Evolutionary conservation across 2,329 filamentous ascomycete species (phyloP).

Genomic region (Hirsutella thompsonii): DNA sequence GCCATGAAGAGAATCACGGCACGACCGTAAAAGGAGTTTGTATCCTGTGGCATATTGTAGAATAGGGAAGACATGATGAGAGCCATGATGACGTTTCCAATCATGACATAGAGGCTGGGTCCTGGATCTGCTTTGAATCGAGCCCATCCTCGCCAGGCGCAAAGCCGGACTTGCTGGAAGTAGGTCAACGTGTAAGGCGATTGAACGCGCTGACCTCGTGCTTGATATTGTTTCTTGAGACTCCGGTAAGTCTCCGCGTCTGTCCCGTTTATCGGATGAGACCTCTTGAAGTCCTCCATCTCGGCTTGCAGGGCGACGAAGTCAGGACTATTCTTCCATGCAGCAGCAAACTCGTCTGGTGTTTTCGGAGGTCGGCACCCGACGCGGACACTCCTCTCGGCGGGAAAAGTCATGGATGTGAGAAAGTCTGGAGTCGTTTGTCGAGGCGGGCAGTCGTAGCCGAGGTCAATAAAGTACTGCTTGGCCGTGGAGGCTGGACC

Average conservation of each 20-base stretch:
- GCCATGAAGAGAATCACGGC: conserved; percentile 39
- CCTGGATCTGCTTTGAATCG: background rate
- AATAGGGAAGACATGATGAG: conserved; percentile 40
- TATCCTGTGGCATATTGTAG: conserved; percentile 28
- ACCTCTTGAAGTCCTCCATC: conserved; percentile 16
- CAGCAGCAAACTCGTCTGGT: conserved; percentile 23
- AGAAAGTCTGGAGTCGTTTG: conserved; percentile 52
- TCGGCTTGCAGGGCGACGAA: conserved; percentile 8
- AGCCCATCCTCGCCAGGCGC: background rate
- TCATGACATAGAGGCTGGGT: conserved; percentile 6
- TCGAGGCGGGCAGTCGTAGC: conserved; percentile 40
- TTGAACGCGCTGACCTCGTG: too few relatives aligned
- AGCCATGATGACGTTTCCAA: conserved; percentile 30
- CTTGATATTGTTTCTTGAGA: too few relatives aligned
- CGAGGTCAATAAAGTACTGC: conserved; percentile 44
- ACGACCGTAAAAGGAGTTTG: conserved; percentile 29
- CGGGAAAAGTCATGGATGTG: conserved; percentile 32
- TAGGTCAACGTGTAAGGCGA: background rate
- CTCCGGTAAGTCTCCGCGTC: too few relatives aligned
- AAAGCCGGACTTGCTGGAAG: background rate
- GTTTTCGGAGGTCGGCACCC: conserved; percentile 22
- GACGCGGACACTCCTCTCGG: conserved; percentile 17
- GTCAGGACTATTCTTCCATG: conserved; percentile 18
- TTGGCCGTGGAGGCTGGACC: conserved; percentile 44
- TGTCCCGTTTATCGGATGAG: background rate